Evolutionary conservation across 2,329 filamentous ascomycete species (phyloP).

Genomic region (Claviceps pazoutovae): DNA sequence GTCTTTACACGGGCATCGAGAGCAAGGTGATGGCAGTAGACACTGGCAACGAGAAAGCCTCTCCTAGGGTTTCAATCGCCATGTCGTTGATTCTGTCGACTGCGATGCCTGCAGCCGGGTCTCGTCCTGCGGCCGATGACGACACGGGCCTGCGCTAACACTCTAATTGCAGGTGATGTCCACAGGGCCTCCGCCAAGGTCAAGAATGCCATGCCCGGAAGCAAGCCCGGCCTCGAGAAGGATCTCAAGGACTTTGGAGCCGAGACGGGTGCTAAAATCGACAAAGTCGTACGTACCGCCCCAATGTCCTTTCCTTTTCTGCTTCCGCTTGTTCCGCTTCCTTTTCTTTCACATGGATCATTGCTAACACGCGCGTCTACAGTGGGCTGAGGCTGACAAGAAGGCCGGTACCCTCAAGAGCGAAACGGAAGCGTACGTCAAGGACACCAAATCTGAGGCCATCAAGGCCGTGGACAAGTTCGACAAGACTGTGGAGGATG

Average conservation of each 20-base stretch:
- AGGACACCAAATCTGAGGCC: conserved; percentile 49
- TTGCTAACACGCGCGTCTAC: not conserved
- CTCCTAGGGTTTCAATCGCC: too few relatives aligned
- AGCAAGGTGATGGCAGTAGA: not conserved
- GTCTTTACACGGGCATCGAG: not conserved
- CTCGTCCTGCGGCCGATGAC: not conserved
- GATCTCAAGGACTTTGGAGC: conserved; percentile 36
- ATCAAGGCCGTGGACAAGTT: conserved; percentile 67
- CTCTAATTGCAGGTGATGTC: conserved; percentile 54
- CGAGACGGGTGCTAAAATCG: conserved; percentile 49
- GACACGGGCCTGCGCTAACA: not conserved
- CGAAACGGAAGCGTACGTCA: conserved; percentile 43
- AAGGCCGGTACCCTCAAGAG: conserved; percentile 49
- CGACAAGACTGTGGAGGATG: conserved; percentile 68
- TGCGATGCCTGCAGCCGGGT: too few relatives aligned
- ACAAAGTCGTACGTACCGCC: conserved; percentile 46
- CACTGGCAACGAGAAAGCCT: not conserved
- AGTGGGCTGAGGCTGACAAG: conserved; percentile 43
- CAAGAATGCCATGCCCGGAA: conserved; percentile 51
- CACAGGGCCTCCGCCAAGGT: conserved; percentile 53
- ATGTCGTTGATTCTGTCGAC: not conserved
- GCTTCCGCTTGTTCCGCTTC: not conserved
- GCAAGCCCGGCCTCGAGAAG: conserved; percentile 48
- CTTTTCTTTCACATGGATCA: not conserved
- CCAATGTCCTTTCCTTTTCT: not conserved